These are phyloP conservation scores for Diaporthe batatas DNA, from an alignment of 2,329 filamentous ascomycete genomes.

Conservation along the genomic window DNA sequence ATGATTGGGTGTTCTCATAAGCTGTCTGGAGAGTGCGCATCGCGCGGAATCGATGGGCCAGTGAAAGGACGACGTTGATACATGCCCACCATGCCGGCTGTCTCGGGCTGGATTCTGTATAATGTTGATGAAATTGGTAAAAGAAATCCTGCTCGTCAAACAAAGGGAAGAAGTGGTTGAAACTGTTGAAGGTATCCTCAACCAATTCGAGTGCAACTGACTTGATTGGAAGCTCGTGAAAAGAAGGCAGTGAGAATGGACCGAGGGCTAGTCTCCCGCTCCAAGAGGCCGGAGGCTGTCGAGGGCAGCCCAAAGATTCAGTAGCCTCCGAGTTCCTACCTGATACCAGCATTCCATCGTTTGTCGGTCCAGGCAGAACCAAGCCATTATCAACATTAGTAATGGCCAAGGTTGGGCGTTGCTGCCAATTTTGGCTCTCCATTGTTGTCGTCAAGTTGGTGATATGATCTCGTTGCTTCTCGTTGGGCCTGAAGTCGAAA, in stretches of 20 bases:
- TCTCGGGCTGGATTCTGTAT: slow-evolving; percentile 33
- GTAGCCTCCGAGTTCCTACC: too few relatives aligned
- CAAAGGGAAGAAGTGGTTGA: background rate
- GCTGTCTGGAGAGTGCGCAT: slow-evolving; percentile 24
- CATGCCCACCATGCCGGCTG: slow-evolving; percentile 47
- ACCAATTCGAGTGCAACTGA: slow-evolving; percentile 4
- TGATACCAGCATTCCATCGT: too few relatives aligned
- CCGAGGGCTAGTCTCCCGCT: slow-evolving; percentile 13
- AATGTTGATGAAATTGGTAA: slow-evolving; percentile 67
- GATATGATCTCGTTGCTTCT: too few relatives aligned
- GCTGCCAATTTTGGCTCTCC: background rate
- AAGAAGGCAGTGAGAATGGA: slow-evolving; percentile 23
- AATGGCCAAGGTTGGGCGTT: background rate
- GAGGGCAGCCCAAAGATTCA: background rate
- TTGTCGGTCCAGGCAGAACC: background rate
- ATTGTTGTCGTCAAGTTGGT: background rate
- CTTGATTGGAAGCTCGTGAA: slow-evolving; percentile 19
- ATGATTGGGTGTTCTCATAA: slow-evolving; percentile 16
- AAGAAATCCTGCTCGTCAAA: slow-evolving; percentile 7
- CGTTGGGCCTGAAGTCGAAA: background rate
- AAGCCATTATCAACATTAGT: background rate
- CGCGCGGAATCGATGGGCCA: slow-evolving; percentile 42
- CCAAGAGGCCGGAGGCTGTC: background rate
- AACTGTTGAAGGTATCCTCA: background rate
- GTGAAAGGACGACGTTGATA: slow-evolving; percentile 46